Evolutionary conservation across 805 yeast genomes (phyloP), one percentile per base, ranked within the genome.

Genomic region (Zygosaccharomyces siamensis): DNA sequence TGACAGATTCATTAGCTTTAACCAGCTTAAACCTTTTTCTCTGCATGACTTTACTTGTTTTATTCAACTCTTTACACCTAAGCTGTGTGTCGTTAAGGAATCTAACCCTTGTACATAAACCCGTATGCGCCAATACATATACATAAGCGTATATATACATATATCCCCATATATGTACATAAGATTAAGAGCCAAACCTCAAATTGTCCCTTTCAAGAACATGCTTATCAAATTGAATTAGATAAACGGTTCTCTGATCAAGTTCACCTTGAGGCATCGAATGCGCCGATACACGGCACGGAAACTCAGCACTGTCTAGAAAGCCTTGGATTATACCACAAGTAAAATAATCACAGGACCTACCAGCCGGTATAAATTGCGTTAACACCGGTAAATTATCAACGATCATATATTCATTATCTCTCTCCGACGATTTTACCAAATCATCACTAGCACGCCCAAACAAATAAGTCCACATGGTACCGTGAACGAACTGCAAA

Each of bases 271-370:
- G 68, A 1, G 88, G 85, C 39, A 82, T 85, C 0, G 83, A 74
- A 63, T 89, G 96, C 0, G 96, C 95, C 7, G 85, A 78, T 5
- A 89, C 96, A 33, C 70, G 72, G 39, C 92, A 89, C 40, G 78
- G 79, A 59, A 86, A 87, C 47, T 80, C 81, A 2, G 86, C 74
- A 5, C 82, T 73, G 55, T 84, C 86, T 52, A 89, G 71, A 2
- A 88, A 83, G 1, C 95, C 95, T 62, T 87, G 92, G 24, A 89
- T 75, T n/a, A 89, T 76, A 1, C 97, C 97, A 8, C 95, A 95
- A 1, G 83, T 78, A 60, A 85, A 86, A 3, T 92, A 88, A 14
- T 86, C 84, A 64, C 95, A 86, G n/a, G 86, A 81, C 60, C 81
- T 78, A 52, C 85, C 90, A 2, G 83, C 79, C 31, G 84, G 77